phyloP scores from a whole-genome alignment of 352 stramenopile species.

The Pythium phragmiticola region DNA sequence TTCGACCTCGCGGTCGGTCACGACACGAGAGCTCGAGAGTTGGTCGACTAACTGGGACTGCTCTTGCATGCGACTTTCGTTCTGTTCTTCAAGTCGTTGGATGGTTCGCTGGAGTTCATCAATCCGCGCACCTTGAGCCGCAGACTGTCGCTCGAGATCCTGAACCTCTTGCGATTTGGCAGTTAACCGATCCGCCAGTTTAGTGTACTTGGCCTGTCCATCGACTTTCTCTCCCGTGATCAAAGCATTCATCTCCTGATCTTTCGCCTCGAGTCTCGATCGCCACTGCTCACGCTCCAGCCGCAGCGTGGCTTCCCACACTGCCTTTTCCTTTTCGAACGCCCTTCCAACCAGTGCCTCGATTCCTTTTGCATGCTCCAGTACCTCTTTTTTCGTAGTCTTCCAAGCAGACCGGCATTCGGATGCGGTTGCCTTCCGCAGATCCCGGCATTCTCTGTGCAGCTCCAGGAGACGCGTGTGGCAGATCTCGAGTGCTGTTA shows the following conservation, averaged over 20 bases:
- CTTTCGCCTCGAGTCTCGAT: conserved; percentile 38
- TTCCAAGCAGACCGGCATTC: conserved; percentile 24
- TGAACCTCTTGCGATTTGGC: conserved; percentile 40
- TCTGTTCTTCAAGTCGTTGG: conserved; percentile 41
- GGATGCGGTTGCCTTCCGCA: conserved; percentile 10
- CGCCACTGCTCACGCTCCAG: conserved; percentile 50
- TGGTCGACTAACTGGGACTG: conserved; percentile 40
- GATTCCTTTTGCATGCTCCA: conserved; percentile 6
- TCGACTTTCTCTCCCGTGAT: conserved; percentile 44
- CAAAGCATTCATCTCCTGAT: conserved; percentile 48
- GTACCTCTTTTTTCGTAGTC: conserved; percentile 8
- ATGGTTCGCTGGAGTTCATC: conserved; percentile 33
- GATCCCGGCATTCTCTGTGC: conserved; percentile 12
- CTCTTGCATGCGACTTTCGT: conserved; percentile 30
- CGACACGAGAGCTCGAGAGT: conserved; percentile 35
- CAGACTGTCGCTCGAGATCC: conserved; percentile 23
- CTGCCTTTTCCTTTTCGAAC: conserved; percentile 20
- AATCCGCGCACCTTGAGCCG: conserved; percentile 1
- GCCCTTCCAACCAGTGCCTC: conserved; percentile 2
- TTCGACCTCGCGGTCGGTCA: conserved; percentile 27
- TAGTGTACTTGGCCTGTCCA: conserved; percentile 60
- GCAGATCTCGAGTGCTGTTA: conserved; percentile 18
- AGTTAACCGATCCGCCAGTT: conserved; percentile 41
- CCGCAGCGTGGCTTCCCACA: conserved; percentile 31
- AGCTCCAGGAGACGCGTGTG: conserved; percentile 11